A percentile compares a stretch with the other conserved stretches of the same genome.
These are phyloP conservation scores for Heracleum sosnowskyi DNA, from an alignment of 129 eudicot species.

Conservation along the genomic window DNA sequence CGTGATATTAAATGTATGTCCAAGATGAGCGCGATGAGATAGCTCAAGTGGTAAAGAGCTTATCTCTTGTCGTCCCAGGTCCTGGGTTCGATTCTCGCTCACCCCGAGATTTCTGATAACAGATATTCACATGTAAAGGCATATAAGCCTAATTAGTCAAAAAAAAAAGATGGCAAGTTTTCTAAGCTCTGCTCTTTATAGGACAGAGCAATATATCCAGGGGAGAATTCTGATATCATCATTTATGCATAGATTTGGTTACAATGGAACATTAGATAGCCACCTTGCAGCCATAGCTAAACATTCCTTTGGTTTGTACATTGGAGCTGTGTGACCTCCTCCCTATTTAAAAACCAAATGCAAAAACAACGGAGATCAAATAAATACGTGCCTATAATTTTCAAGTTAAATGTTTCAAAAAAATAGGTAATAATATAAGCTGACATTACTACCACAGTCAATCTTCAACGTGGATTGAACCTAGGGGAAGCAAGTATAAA, in stretches of 20 bases:
- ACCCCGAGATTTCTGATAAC: no score
- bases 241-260: background rate
- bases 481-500: no score
- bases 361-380: background rate
- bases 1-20: no score
- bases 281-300: constrained; percentile 9
- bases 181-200: background rate
- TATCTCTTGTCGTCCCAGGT: no score
- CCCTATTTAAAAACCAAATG: background rate
- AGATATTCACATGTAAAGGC: no score
- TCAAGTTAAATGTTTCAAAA: no score
- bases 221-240: background rate
- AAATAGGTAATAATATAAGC: background rate
- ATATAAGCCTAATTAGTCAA: no score
- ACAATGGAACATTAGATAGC: background rate
- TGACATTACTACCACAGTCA: background rate
- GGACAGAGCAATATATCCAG: background rate
- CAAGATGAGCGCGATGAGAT: no score
- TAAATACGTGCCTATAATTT: background rate
- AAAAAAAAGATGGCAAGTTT: background rate
- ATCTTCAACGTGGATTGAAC: no score
- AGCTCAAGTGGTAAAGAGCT: no score
- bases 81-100: no score
- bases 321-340: constrained; percentile 15
- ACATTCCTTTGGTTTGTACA: constrained; percentile 9